Evolutionary conservation across 148 eudicot genomes (phyloP).

Genomic region (Dianthus caryophyllus): DNA sequence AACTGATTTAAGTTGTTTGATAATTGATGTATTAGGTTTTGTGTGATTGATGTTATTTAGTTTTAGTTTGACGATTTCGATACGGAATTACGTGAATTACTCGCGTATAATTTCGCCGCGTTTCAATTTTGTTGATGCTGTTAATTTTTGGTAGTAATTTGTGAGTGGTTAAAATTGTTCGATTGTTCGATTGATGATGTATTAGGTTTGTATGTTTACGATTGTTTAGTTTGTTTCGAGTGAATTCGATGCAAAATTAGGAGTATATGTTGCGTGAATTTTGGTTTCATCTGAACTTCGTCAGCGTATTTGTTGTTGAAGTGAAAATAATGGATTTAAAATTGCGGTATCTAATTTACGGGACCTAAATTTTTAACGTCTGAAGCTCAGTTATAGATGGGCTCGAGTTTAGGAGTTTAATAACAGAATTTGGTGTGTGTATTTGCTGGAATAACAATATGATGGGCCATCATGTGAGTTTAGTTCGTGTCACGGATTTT

Average conservation of each 20-base stretch:
- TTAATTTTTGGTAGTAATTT: not conserved
- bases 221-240: too few species aligned
- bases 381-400: not conserved
- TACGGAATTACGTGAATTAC: constrained; percentile 1
- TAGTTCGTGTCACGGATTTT: not conserved
- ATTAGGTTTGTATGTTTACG: too few species aligned
- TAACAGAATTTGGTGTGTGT: not conserved
- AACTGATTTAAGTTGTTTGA: too few species aligned
- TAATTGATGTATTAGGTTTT: constrained; percentile 11
- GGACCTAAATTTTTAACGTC: too few species aligned
- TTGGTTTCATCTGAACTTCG: too few species aligned
- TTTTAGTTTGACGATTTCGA: not conserved
- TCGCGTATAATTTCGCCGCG: not conserved
- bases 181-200: too few species aligned
- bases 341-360: too few species aligned
- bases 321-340: not conserved
- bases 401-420: not conserved
- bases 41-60: not conserved
- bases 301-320: not conserved
- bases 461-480: not conserved
- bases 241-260: too few species aligned
- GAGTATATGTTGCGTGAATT: too few species aligned
- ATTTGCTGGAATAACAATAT: not conserved
- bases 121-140: not conserved
- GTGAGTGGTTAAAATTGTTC: not conserved